Percentiles rank a stretch among this genome's conserved stretches.
Evolutionary conservation across 2,329 filamentous ascomycete genomes (phyloP).

Genomic region (Pseudopithomyces chartarum): DNA sequence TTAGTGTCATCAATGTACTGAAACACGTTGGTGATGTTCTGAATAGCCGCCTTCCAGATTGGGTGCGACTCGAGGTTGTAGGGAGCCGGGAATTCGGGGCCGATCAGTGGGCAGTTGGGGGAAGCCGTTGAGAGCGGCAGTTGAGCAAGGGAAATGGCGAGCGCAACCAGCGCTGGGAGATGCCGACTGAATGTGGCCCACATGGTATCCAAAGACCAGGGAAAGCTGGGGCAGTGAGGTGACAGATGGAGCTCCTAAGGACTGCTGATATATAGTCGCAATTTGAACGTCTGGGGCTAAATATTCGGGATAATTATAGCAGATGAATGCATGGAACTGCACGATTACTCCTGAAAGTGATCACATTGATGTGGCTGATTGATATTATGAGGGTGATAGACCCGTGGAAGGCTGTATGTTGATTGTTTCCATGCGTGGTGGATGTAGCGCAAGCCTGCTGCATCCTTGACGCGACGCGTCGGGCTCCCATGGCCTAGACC

Average conservation of each 20-base stretch:
- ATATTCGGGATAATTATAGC: background rate
- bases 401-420: background rate
- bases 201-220: slow-evolving; percentile 10
- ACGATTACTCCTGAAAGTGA: background rate
- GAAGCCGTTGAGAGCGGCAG: slow-evolving; percentile 16
- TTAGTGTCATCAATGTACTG: slow-evolving; percentile 25
- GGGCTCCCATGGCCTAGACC: slow-evolving; percentile 1
- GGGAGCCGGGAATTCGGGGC: slow-evolving; percentile 30
- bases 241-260: slow-evolving; percentile 5
- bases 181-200: slow-evolving; percentile 7
- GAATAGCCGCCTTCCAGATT: slow-evolving; percentile 24
- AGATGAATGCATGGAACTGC: background rate
- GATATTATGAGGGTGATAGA: background rate
- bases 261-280: slow-evolving; percentile 1
- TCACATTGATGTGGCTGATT: background rate
- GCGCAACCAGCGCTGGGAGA: slow-evolving; percentile 7
- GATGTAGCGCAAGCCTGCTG: background rate
- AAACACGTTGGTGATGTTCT: slow-evolving; percentile 24
- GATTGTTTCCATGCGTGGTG: background rate
- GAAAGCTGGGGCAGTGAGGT: slow-evolving; percentile 1
- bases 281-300: slow-evolving; percentile 1
- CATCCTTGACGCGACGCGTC: background rate
- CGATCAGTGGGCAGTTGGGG: slow-evolving; percentile 30
- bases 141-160: slow-evolving; percentile 6
- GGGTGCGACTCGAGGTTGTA: slow-evolving; percentile 22